Percentiles rank a stretch among this genome's conserved stretches.
Evolutionary conservation across 176 grass and related monocot species (phyloP).

Genomic region (Zoysia pacifica): DNA sequence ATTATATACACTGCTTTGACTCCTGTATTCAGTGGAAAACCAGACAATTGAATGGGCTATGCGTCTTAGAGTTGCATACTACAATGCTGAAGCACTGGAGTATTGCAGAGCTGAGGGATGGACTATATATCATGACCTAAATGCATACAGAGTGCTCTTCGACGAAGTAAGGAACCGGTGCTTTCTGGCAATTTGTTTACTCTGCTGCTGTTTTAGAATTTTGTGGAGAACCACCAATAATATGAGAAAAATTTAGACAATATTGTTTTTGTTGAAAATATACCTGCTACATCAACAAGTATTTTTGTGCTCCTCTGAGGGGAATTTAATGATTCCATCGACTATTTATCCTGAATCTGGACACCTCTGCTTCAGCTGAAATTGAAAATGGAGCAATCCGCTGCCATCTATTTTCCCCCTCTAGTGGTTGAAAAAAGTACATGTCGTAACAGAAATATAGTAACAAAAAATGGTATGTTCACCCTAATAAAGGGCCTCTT

Average conservation of each 20-base stretch:
- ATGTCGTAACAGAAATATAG: constrained; percentile 10
- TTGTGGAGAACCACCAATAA: too few relatives aligned
- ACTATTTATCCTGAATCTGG: too few relatives aligned
- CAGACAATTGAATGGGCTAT: constrained; percentile 99
- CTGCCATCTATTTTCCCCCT: constrained; percentile 14
- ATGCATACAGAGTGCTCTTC: constrained; percentile 95
- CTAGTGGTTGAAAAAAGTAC: constrained; percentile 12
- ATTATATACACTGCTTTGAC: constrained; percentile 17
- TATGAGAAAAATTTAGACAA: too few relatives aligned
- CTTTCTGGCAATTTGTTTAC: not conserved
- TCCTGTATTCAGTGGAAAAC: constrained; percentile 79
- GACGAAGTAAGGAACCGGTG: constrained; percentile 58
- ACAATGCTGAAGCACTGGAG: constrained; percentile 89
- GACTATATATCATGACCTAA: constrained; percentile 90
- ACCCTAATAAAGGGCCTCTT: not conserved
- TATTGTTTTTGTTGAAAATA: too few relatives aligned
- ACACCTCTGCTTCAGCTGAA: too few relatives aligned
- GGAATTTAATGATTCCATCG: too few relatives aligned
- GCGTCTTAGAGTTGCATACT: constrained; percentile 87
- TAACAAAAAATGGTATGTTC: not conserved
- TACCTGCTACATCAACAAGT: too few relatives aligned
- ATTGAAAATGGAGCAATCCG: not conserved
- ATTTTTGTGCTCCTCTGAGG: too few relatives aligned
- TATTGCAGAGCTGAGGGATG: constrained; percentile 71
- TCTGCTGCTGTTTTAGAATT: constrained; percentile 2